A percentile compares a stretch with the other conserved stretches of the same genome.
These are phyloP conservation scores for Hysterangium stoloniferum DNA, from an alignment of 768 basidiomycete species.

Conservation along the genomic window DNA sequence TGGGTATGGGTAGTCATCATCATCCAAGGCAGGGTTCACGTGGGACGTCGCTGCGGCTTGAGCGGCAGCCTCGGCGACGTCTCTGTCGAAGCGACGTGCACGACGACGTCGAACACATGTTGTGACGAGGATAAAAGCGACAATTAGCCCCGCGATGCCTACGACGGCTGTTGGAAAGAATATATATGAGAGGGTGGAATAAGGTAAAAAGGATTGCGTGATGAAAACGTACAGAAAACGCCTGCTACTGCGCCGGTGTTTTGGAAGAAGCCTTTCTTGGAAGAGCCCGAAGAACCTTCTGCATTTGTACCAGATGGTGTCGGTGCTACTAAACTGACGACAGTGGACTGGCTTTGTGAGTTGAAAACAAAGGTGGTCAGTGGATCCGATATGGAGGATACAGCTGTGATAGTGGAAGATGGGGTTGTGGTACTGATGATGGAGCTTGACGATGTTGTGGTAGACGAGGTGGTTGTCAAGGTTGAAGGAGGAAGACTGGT, in stretches of 20 bases:
- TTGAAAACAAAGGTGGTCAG: too few relatives aligned
- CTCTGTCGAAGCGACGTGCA: constrained; percentile 58
- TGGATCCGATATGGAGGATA: too few relatives aligned
- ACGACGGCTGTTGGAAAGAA: constrained; percentile 36
- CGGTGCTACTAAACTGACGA: too few relatives aligned
- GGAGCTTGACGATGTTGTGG: too few relatives aligned
- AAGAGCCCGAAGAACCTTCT: too few relatives aligned
- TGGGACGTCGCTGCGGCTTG: constrained; percentile 48
- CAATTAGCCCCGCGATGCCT: constrained; percentile 47
- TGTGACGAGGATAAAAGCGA: constrained; percentile 42
- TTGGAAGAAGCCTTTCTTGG: constrained; percentile 43
- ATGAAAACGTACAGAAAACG: constrained; percentile 34
- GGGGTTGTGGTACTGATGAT: too few relatives aligned
- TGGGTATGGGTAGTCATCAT: constrained; percentile 1
- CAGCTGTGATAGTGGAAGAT: too few relatives aligned
- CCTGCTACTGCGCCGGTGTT: constrained; percentile 71
- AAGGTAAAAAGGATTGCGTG: neutral
- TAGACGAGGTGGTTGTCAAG: too few relatives aligned
- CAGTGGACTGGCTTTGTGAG: too few relatives aligned
- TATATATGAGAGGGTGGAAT: neutral
- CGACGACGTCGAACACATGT: constrained; percentile 56
- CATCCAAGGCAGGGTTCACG: constrained; percentile 19
- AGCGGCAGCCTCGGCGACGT: constrained; percentile 62
- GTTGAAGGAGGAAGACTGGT: too few relatives aligned
- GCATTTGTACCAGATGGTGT: too few relatives aligned